Conservation (phyloP, 2,329 filamentous ascomycete species). For the Seiridium unicorne region DNA sequence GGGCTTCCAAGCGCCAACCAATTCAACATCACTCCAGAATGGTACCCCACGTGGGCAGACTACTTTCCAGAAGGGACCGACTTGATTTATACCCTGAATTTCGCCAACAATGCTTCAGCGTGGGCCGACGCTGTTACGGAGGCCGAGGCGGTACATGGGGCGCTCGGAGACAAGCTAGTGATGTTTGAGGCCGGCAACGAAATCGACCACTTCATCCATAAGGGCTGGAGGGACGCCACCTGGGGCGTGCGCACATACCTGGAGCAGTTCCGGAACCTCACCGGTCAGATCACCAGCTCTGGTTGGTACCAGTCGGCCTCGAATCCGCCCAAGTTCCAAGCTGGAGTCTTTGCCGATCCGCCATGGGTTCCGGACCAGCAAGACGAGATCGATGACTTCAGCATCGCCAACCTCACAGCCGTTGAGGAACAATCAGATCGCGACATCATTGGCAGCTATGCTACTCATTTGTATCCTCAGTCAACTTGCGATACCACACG, state of each 20-base stretch:
- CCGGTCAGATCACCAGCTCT: constrained; percentile 24
- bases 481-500: constrained; percentile 30
- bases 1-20: constrained; percentile 16
- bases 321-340: constrained; percentile 27
- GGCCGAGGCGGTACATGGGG: constrained; percentile 25
- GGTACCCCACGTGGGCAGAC: constrained; percentile 27
- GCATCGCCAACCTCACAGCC: constrained; percentile 30
- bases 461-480: constrained; percentile 35
- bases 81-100: constrained; percentile 31
- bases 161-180: constrained; percentile 24
- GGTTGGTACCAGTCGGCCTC: constrained; percentile 26
- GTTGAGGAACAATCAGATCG: constrained; percentile 25
- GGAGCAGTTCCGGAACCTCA: constrained; percentile 29
- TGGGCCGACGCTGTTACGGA: constrained; percentile 26
- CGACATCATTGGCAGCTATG: constrained; percentile 30
- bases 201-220: constrained; percentile 33
- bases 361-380: constrained; percentile 34
- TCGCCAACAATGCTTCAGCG: constrained; percentile 27
- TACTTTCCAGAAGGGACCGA: constrained; percentile 31
- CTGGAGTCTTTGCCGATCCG: constrained; percentile 32
- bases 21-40: constrained; percentile 31
- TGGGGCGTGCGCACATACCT: constrained; percentile 30
- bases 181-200: constrained; percentile 34
- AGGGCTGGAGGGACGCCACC: constrained; percentile 27
- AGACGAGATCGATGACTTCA: constrained; percentile 32